phyloP scores from a whole-genome alignment of 148 eudicot genomes.

The Fagopyrum esculentum region DNA sequence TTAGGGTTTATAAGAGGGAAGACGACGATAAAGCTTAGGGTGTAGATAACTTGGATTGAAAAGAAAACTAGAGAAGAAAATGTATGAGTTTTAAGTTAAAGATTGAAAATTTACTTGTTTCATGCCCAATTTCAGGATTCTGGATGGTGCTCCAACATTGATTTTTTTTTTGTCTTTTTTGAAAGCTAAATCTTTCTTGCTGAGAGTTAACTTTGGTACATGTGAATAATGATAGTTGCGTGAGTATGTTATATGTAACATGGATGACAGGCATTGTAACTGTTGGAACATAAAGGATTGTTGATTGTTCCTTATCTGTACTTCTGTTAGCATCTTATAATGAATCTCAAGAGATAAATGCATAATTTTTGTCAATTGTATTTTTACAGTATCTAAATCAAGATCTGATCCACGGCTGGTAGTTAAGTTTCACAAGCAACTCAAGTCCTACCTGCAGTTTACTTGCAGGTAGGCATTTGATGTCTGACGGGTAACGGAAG shows the following conservation, averaged over 20 bases:
- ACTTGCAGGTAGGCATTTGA: conserved; percentile 14
- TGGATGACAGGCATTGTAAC: neutral
- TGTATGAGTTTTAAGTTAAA: neutral
- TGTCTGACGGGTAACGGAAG: neutral
- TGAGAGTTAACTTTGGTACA: neutral
- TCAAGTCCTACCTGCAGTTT: conserved; percentile 11
- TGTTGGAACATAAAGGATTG: neutral
- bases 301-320: neutral
- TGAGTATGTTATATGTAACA: neutral
- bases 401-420: neutral
- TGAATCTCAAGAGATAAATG: neutral
- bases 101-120: neutral
- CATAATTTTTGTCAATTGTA: neutral
- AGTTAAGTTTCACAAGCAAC: neutral
- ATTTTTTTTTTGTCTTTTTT: neutral
- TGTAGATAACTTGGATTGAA: neutral
- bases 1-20: neutral
- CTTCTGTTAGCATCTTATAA: neutral
- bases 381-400: neutral
- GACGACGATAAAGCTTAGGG: neutral
- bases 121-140: neutral
- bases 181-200: neutral
- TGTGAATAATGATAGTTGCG: neutral
- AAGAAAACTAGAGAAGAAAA: neutral
- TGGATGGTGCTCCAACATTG: neutral